Conservation (phyloP, 1,284 basidiomycete species). For the Hortiboletus rubellus region DNA sequence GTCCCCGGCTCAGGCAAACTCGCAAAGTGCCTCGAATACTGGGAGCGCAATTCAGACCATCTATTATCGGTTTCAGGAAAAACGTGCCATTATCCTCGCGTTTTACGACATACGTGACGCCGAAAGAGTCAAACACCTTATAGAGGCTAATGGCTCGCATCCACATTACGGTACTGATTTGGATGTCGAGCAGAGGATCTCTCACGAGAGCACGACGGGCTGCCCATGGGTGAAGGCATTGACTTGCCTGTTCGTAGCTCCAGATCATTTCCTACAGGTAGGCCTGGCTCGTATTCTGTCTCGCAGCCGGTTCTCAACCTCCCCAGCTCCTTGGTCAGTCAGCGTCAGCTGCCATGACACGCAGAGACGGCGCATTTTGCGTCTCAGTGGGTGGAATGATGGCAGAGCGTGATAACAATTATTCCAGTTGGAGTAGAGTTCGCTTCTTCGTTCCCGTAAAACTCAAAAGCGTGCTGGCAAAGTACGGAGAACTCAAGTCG, state of each 20-base stretch:
- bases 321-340: conserved; percentile 44
- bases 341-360: conserved; percentile 38
- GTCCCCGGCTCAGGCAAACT: conserved; percentile 6
- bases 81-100: conserved; percentile 56
- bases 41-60: conserved; percentile 48
- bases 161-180: conserved; percentile 20
- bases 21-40: conserved; percentile 11
- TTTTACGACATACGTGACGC: conserved; percentile 64
- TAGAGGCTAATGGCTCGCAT: conserved; percentile 35
- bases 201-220: conserved; percentile 19
- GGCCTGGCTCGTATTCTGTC: background rate
- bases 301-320: conserved; percentile 1
- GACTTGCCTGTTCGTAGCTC: conserved; percentile 34
- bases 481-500: conserved; percentile 35
- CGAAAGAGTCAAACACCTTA: conserved; percentile 44
- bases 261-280: conserved; percentile 34
- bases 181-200: conserved; percentile 25
- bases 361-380: conserved; percentile 43
- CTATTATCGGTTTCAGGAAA: conserved; percentile 47
- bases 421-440: conserved; percentile 22
- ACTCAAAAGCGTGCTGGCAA: conserved; percentile 33
- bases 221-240: conserved; percentile 26
- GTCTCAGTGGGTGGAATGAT: conserved; percentile 37
- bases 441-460: conserved; percentile 33
- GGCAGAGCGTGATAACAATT: conserved; percentile 21